Conservation (phyloP, 305 asterid species). For the Lippia alba region DNA sequence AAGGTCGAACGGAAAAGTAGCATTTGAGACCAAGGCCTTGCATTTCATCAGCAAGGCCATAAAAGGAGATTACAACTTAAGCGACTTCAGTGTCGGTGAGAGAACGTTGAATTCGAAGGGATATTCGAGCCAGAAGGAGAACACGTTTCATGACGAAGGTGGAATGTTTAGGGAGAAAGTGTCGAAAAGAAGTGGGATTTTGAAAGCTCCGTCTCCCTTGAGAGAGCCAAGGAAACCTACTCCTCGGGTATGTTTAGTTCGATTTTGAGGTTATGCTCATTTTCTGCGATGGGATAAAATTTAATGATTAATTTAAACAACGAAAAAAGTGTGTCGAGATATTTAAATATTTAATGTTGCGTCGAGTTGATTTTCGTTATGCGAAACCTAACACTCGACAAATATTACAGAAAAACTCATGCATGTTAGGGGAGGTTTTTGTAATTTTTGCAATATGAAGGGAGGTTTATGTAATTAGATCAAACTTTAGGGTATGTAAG, state of each 20-base stretch:
- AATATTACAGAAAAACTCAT: too few species aligned
- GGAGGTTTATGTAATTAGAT: too few species aligned
- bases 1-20: constrained; percentile 47
- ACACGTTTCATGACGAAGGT: constrained; percentile 40
- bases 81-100: constrained; percentile 51
- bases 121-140: constrained; percentile 43
- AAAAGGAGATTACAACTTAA: constrained; percentile 70
- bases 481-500: too few species aligned
- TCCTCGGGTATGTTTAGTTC: constrained; percentile 54
- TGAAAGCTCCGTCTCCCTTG: constrained; percentile 62
- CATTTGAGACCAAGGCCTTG: constrained; percentile 73
- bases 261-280: too few species aligned
- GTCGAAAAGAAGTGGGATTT: constrained; percentile 47
- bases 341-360: too few species aligned
- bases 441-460: too few species aligned
- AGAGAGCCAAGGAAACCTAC: constrained; percentile 70
- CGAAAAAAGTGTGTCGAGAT: too few species aligned
- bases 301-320: too few species aligned
- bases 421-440: too few species aligned
- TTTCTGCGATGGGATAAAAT: too few species aligned
- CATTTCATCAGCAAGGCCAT: constrained; percentile 90
- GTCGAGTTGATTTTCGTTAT: too few species aligned
- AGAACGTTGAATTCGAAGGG: constrained; percentile 39
- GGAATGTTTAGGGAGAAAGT: constrained; percentile 46
- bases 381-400: too few species aligned